A percentile compares a stretch with the other conserved stretches of the same genome.
Evolutionary conservation across 257 asterid species (phyloP).

Genomic region (Gynochthodes officinalis): DNA sequence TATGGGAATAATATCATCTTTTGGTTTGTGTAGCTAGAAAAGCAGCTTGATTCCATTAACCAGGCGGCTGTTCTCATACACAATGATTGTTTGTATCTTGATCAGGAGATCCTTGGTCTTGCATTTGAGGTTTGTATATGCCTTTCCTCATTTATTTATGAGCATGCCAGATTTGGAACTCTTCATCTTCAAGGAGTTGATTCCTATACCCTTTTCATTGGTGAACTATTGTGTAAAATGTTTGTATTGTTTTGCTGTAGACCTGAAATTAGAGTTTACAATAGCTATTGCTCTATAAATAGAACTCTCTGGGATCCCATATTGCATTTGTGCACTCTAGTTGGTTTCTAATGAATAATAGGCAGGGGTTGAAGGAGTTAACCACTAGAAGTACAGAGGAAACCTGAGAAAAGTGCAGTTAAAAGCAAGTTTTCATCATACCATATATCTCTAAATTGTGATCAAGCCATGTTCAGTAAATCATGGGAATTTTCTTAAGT

Average conservation of each 20-base stretch:
- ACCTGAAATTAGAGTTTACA: not conserved
- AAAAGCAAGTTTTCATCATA: not conserved
- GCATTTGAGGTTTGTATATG: constrained; percentile 69
- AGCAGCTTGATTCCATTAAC: constrained; percentile 84
- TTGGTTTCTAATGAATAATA: not conserved
- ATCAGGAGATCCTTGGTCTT: constrained; percentile 95
- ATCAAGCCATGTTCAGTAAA: no score
- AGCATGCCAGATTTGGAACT: not conserved
- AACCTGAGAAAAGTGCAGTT: not conserved
- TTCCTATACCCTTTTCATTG: not conserved
- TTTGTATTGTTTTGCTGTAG: not conserved
- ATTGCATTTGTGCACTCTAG: not conserved
- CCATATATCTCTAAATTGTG: no score
- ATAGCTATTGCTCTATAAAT: not conserved
- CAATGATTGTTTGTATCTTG: constrained; percentile 88
- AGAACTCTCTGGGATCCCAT: not conserved
- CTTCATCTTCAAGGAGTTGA: not conserved
- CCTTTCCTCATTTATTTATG: not conserved
- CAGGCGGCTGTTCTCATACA: constrained; percentile 91
- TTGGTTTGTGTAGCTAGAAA: constrained; percentile 67
- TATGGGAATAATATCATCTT: constrained; percentile 18
- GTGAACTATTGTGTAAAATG: not conserved
- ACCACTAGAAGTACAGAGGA: not conserved
- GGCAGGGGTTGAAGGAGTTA: not conserved
- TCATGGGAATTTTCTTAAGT: no score